A percentile compares a stretch with the other conserved stretches of the same genome.
Conservation (phyloP, 2,329 filamentous ascomycete genomes). For the Clarireedia homoeocarpa region DNA sequence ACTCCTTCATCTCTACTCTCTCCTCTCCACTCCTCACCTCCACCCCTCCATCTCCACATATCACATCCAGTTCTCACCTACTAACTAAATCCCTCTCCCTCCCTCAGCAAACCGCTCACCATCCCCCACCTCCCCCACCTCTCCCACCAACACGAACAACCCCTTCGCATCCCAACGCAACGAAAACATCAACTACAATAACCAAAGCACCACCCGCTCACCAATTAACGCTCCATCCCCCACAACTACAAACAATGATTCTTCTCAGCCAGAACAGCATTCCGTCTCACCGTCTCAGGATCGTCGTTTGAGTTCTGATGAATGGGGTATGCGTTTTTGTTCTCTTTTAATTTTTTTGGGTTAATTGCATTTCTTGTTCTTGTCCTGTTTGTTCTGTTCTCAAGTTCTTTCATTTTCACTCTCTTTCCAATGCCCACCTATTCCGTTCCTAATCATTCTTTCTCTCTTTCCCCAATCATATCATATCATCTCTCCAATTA, state of each 20-base stretch:
- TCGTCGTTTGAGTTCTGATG: conserved; percentile 9
- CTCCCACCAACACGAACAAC: not conserved
- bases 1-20: not conserved
- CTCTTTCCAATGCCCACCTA: too few relatives aligned
- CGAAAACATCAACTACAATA: not conserved
- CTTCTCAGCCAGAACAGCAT: not conserved
- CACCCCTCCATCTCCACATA: not conserved
- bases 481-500: too few relatives aligned
- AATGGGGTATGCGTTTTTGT: conserved; percentile 7
- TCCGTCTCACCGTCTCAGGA: not conserved
- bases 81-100: not conserved
- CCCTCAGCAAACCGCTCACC: not conserved
- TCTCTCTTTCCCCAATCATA: too few relatives aligned
- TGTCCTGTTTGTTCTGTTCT: too few relatives aligned
- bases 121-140: not conserved
- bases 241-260: not conserved
- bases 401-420: too few relatives aligned
- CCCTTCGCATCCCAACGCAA: conserved; percentile 5
- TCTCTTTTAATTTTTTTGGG: too few relatives aligned
- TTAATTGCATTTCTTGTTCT: too few relatives aligned
- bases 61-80: too few relatives aligned
- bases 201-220: not conserved
- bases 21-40: not conserved
- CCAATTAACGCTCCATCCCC: not conserved
- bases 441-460: too few relatives aligned